These are phyloP conservation scores for Protomyces lactucae-debilis DNA, from an alignment of 1,139 yeast genomes.

Conservation along the genomic window DNA sequence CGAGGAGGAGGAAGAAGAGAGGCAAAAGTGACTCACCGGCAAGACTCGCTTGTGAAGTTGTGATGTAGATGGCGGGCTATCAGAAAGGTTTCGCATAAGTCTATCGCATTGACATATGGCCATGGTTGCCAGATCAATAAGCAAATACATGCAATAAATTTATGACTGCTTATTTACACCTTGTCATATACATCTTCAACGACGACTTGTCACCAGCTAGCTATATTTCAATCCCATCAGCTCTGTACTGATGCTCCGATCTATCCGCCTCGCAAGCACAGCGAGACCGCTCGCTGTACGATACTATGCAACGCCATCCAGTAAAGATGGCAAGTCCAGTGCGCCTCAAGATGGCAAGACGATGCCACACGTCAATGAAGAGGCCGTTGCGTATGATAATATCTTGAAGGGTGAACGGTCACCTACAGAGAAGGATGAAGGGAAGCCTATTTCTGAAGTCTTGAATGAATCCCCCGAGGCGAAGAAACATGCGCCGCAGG, in stretches of 20 bases:
- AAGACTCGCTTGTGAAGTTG: no score
- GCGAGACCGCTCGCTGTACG: not conserved
- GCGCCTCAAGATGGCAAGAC: constrained; percentile 23
- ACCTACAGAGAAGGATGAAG: constrained; percentile 32
- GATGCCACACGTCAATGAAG: constrained; percentile 26
- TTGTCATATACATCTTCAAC: no score
- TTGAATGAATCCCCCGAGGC: constrained; percentile 31
- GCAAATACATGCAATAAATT: no score
- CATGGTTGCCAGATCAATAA: no score
- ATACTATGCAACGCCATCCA: not conserved
- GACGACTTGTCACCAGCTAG: no score
- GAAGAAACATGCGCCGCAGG: constrained; percentile 31
- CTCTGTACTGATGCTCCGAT: no score
- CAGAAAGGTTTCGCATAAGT: no score
- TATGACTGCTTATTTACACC: no score
- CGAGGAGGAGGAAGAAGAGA: constrained; percentile 8
- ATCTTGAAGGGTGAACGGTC: constrained; percentile 27
- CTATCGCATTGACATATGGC: no score
- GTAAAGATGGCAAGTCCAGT: constrained; percentile 5
- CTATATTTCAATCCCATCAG: no score
- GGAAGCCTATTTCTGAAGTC: constrained; percentile 32
- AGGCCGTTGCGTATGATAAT: constrained; percentile 26
- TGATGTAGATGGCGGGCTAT: no score
- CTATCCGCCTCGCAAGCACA: not conserved
- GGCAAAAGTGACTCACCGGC: not conserved